These are phyloP conservation scores for Chlamydomonas sp. DNA, from an alignment of 139 green algal genomes.

Conservation along the genomic window DNA sequence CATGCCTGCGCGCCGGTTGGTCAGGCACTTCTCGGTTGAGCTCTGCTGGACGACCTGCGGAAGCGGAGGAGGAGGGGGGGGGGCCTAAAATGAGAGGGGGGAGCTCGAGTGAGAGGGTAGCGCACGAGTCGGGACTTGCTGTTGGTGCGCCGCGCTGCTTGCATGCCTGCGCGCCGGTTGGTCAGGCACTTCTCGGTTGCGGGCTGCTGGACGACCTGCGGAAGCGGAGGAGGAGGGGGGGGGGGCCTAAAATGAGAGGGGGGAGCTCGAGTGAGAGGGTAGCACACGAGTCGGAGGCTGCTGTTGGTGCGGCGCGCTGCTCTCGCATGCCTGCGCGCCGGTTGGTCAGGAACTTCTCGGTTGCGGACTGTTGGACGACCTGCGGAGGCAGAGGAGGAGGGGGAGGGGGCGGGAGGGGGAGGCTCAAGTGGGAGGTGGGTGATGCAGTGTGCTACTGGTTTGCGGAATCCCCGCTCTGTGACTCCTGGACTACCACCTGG, in stretches of 20 bases:
- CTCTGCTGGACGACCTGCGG: slow-evolving; percentile 38
- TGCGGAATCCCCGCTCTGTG: too few species aligned
- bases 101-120: background rate
- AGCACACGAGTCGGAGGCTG: too few species aligned
- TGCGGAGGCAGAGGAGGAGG: too few species aligned
- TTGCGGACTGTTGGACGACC: slow-evolving; percentile 44
- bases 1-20: slow-evolving; percentile 70
- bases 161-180: background rate
- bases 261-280: background rate
- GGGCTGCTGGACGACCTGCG: too few species aligned
- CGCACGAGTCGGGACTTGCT: too few species aligned
- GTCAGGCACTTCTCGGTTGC: too few species aligned
- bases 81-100: background rate
- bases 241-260: background rate
- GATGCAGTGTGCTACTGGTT: slow-evolving; percentile 81
- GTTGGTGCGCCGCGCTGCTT: slow-evolving; percentile 74
- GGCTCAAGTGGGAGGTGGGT: too few species aligned
- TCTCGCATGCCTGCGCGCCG: slow-evolving; percentile 75
- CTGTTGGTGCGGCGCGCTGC: too few species aligned
- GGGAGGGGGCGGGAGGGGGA: too few species aligned
- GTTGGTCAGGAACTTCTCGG: slow-evolving; percentile 56
- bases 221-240: too few species aligned
- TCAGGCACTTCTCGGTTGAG: slow-evolving; percentile 61
- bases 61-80: too few species aligned
- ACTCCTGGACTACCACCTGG: too few species aligned